A percentile compares a stretch with the other conserved stretches of the same genome.
Conservation (phyloP, 306 rosid genomes). For the Cucurbita argyrosperma region DNA sequence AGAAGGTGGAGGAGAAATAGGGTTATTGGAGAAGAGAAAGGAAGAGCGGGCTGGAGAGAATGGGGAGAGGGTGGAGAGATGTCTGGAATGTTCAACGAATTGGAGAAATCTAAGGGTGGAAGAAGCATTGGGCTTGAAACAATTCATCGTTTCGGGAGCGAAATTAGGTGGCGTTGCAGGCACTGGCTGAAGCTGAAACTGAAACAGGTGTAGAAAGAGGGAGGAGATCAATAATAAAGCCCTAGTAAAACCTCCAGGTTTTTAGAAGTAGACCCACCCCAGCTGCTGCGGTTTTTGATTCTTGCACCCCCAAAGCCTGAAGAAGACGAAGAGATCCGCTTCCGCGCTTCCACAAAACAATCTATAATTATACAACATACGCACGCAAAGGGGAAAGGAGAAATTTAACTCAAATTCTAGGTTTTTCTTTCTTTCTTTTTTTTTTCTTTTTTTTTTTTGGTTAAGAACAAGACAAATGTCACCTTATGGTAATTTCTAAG, state of each 20-base stretch:
- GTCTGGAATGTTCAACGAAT: conserved; percentile 16
- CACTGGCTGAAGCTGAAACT: no score
- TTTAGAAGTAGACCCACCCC: background rate
- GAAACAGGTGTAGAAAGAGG: background rate
- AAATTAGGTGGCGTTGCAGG: no score
- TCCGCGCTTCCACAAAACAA: no score
- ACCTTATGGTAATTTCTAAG: no score
- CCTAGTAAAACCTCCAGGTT: conserved; percentile 1
- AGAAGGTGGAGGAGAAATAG: background rate
- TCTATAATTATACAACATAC: no score
- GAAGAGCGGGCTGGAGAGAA: conserved; percentile 12
- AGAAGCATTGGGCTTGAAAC: conserved; percentile 22
- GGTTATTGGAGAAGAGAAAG: conserved; percentile 4
- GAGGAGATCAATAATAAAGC: background rate
- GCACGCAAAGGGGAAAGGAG: no score
- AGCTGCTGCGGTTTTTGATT: background rate
- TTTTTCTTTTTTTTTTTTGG: no score
- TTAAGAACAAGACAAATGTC: no score
- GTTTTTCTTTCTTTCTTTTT: no score
- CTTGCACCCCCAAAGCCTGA: background rate
- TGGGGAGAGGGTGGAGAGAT: conserved; percentile 26
- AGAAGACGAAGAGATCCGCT: background rate
- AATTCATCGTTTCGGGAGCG: conserved; percentile 14
- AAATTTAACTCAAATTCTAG: no score
- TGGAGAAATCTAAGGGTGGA: conserved; percentile 30